These are phyloP conservation scores for Botrytis porri DNA, from an alignment of 2,329 filamentous ascomycete genomes.

Conservation along the genomic window DNA sequence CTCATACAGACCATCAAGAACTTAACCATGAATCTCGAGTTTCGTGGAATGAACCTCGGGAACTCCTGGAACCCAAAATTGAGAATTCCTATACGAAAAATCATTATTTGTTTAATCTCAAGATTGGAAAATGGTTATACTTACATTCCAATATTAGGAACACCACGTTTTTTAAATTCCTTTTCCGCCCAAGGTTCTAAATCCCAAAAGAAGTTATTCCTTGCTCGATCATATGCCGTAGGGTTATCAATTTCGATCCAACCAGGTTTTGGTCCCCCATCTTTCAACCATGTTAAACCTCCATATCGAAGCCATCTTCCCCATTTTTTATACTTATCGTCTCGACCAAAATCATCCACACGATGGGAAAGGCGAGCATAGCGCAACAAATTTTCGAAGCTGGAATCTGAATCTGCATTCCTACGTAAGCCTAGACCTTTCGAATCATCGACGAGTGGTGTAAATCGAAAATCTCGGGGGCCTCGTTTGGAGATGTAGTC, in stretches of 20 bases:
- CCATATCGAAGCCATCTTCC: background rate
- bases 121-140: background rate
- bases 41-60: background rate
- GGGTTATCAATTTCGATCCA: too few species aligned
- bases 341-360: too few species aligned
- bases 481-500: background rate
- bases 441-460: background rate
- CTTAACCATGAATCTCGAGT: background rate
- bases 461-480: background rate
- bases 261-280: background rate
- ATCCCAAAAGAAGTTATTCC: fast-evolving
- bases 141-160: background rate
- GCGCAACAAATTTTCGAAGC: background rate
- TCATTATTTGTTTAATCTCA: background rate
- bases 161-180: background rate
- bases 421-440: too few species aligned
- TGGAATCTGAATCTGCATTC: background rate
- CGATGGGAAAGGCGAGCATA: background rate
- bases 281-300: background rate
- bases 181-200: background rate
- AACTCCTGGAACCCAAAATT: background rate
- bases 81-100: background rate
- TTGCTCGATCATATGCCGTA: background rate
- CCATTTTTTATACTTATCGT: background rate
- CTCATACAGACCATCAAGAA: background rate